phyloP scores from a whole-genome alignment of 2,329 filamentous ascomycete genomes.

The Aspergillus sp. region DNA sequence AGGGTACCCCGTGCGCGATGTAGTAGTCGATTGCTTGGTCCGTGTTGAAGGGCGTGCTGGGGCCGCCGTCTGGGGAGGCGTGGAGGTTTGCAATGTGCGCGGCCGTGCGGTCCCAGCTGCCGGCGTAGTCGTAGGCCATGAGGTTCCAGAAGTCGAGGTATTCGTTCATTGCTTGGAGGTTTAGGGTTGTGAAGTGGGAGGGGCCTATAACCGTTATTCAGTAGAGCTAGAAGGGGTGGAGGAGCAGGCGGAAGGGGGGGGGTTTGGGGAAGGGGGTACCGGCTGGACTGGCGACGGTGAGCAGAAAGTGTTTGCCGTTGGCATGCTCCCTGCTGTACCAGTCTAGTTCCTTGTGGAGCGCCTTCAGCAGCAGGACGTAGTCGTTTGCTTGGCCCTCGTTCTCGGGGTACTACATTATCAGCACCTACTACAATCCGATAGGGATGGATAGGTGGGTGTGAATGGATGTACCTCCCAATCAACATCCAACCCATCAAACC shows the following conservation, averaged over 20 bases:
- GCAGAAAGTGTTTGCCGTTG: conserved; percentile 40
- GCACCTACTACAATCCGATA: background rate
- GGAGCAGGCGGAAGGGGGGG: background rate
- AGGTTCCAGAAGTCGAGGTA: conserved; percentile 53
- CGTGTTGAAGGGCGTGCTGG: conserved; percentile 75
- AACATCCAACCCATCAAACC: conserved; percentile 56
- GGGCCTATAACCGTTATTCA: conserved; percentile 29
- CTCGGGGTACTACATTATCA: conserved; percentile 27
- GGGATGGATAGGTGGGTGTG: background rate
- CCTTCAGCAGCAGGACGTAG: conserved; percentile 33
- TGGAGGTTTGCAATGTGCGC: conserved; percentile 83
- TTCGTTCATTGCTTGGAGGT: conserved; percentile 44
- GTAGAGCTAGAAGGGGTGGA: background rate
- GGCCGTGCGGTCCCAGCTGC: conserved; percentile 69
- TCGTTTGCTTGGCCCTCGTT: conserved; percentile 32
- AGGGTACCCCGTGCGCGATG: conserved; percentile 58
- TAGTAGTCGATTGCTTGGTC: conserved; percentile 70
- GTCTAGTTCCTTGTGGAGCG: conserved; percentile 35
- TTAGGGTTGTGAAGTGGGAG: conserved; percentile 42
- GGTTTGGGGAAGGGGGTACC: too few relatives aligned
- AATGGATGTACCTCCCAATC: conserved; percentile 36
- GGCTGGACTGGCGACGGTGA: conserved; percentile 48
- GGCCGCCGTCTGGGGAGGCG: conserved; percentile 54
- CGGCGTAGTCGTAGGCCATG: conserved; percentile 86
- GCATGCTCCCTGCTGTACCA: conserved; percentile 39